Conservation (phyloP, 2,329 filamentous ascomycete genomes). For the Pyrenophora tritici-repentis region DNA sequence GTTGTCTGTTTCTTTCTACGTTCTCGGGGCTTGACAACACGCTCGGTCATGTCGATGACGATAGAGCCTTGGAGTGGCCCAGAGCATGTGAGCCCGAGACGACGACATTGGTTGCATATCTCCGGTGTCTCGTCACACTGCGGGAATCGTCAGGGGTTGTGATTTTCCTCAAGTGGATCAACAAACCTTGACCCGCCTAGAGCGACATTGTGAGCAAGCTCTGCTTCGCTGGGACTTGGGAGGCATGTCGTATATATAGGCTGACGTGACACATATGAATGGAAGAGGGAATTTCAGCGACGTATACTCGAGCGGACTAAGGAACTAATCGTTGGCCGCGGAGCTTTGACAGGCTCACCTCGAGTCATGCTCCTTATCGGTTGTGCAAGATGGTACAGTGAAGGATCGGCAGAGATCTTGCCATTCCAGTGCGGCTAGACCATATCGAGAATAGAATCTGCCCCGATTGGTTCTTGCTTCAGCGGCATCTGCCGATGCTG, state of each 20-base stretch:
- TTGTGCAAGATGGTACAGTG: neutral
- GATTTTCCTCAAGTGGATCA: neutral
- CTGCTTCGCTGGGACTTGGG: conserved; percentile 41
- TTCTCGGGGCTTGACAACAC: conserved; percentile 32
- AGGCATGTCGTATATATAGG: conserved; percentile 8
- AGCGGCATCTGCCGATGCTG: too few species aligned
- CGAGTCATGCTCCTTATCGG: neutral
- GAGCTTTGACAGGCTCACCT: neutral
- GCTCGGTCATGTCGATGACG: conserved; percentile 45
- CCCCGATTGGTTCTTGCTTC: neutral
- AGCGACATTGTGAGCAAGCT: conserved; percentile 41
- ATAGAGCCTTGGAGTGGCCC: conserved; percentile 40
- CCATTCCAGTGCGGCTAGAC: neutral
- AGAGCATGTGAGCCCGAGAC: conserved; percentile 37
- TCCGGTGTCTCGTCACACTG: conserved; percentile 41
- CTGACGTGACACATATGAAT: conserved; percentile 6
- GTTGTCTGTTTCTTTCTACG: conserved; percentile 23
- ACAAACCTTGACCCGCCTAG: conserved; percentile 43
- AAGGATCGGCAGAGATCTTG: neutral
- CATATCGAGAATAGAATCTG: neutral
- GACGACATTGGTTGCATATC: conserved; percentile 14
- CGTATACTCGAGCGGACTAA: conserved; percentile 1
- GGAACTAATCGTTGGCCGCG: neutral
- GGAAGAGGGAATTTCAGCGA: conserved; percentile 21
- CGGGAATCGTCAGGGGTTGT: neutral